Base-by-base conservation (phyloP, 2,329 filamentous ascomycete genomes). In the Sclerotinia sclerotiorum region DNA sequence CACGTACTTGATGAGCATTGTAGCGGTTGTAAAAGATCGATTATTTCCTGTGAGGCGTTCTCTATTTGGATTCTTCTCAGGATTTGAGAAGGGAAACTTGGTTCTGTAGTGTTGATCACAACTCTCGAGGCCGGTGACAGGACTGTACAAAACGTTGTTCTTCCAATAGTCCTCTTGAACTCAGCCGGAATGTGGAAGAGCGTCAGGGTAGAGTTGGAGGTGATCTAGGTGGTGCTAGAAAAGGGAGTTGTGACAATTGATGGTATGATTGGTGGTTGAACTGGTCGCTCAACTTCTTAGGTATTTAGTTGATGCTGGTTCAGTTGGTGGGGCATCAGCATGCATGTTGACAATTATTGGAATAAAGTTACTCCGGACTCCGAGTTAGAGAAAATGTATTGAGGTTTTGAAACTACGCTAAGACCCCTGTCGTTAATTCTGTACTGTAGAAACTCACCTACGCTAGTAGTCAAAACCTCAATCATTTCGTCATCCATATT, bases 1-100 rank as follows among this genome's bases (percentile, higher is more conserved):
- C 19, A 51, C 60, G 2, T 63, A 63, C 60, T 63, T 63, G 60
- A 63, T 63, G 27, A 63, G 60, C 60, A 63, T 63, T 39, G 8
- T 48, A 10, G 60, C 60, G 32, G n/a, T 51, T 17, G 8, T n/a
- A 21, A 10, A 42, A 21, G 15, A 3, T 27, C 17, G 32, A 27
- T 51, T 51, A 39, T 51, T 39, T 10, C 32, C 27, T 4, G 19
- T 15, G 8, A 29, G 17, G n/a, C 19, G 8, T 32, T 24, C 44
- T 49, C 35, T 6, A 4, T 62, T 15, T 6, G 21, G 29, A 49
- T 35, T 5, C 7, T 24, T 62, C 15, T 29, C 29, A 8, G 46
- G 5, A 29, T 49, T 35, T 15, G 46, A 19, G 0, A 21, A 27
- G 1, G 29, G 44, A n/a, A 35, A 39, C 2, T 13, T 10, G 24